Evolutionary conservation across 202 grass and related monocot species (phyloP), one percentile per base, ranked within the genome.

Genomic region (Bolboschoenoplectus hybrid): DNA sequence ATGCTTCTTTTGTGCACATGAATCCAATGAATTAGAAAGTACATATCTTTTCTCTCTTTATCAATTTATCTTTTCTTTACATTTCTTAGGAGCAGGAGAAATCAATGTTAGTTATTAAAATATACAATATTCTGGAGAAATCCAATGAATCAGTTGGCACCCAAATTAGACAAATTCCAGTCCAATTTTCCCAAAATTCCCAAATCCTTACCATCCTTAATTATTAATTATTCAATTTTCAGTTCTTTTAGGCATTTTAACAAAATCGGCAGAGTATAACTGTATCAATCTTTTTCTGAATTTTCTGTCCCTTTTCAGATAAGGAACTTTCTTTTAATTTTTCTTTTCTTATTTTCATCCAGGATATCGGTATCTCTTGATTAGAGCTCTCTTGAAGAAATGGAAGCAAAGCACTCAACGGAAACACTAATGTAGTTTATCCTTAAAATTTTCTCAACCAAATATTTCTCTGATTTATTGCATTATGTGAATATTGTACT

Each of bases 321-420:
- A 7, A 76, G 49, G 5, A 53, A 8, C 1, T 74, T 7, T 17
- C 47, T 76, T 76, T 13, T 53, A 53, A 16, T 52, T 16, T 76
- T 13, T 35, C 4, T 72, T 17, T 77, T 36, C 50, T 77, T 38
- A 53, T 77, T 38, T 77, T 56, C 26, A 56, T 77, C 38, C 49
- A 38, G 73, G 49, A 57, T 36, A 57, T 78, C 8, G 9, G 5
- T 40, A 57, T 79, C 13, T 16, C 51, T 38, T 5, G 2, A 57
- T 58, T 35, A 57, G 51, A 17, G 34, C 35, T 78, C 14, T 78
- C 34, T 57, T 40, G 49, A n/a, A 13, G 14, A 79, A 52, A 79
- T 79, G 74, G 52, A 79, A 58, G 35, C 74, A 60, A 79, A 79
- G 52, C 74, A 79, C 74, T 79, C 74, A 0, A 13, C 7, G 0